Base-by-base conservation (phyloP, 768 basidiomycete genomes). In the Paxillus ammoniavirescens region DNA sequence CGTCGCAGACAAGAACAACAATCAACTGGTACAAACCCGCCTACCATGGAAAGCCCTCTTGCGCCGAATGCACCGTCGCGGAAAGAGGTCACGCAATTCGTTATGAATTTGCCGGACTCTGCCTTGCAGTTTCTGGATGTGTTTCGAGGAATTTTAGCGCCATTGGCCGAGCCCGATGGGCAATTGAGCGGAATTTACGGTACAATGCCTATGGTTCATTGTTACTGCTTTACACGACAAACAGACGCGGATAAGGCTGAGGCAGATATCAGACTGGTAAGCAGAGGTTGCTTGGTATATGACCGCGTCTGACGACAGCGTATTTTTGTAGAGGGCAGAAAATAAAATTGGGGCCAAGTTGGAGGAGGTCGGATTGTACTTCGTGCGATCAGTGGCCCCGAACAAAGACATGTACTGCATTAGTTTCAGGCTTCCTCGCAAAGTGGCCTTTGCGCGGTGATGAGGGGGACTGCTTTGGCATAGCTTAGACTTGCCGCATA, bases 341-440 rank as follows among this genome's bases (percentile, higher is more conserved):
- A 78, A 82, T 50, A 77, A 73, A 59, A 72, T 97, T 30, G 86
- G 84, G 30, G 66, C 76, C 59, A 49, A 72, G 36, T 61, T 96
- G 49, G 72, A 75, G 10, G 78, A 82, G 21, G 74, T 77, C 37
- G 67, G 70, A 13, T 67, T 92, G 8, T 87, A 93, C 63, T 78
- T 86, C 59, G 95, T 99, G 46, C 86, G 97, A 51, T 87, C 89
- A 9, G 97, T 98, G 9, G 93, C 97, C 1, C 96, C 96, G 7
- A 89, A 84, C 72, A 98, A 99, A 73, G 88, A 93, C 64, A 98
- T 98, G 96, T 98, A 95, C 70, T 95, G 96, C 70, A 82, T 99
- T 50, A 89, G 89, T 69, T 98, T 99, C 77, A 70, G 82, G 58
- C 75, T 91, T 8, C 85, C 87, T 17, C 66, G 65, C 42, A 69